These are phyloP conservation scores for Persicaria maculosa DNA, from an alignment of 148 eudicot species.

Conservation along the genomic window DNA sequence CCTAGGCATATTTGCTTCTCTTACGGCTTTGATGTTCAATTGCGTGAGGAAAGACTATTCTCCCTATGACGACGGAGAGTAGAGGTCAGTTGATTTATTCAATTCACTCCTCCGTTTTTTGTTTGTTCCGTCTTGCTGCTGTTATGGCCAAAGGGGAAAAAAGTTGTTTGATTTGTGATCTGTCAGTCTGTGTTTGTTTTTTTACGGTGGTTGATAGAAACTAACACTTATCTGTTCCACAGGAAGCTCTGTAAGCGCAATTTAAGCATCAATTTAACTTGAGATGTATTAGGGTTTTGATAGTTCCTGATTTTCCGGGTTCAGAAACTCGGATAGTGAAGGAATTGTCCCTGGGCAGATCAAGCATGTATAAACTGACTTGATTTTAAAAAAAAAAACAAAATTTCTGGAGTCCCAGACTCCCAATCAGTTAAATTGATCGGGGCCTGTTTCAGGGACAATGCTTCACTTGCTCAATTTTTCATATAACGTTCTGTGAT, in stretches of 20 bases:
- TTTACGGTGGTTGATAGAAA: not conserved
- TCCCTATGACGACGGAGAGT: too few relatives aligned
- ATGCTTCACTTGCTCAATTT: not conserved
- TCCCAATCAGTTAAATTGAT: not conserved
- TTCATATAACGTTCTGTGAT: not conserved
- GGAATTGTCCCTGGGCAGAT: too few relatives aligned
- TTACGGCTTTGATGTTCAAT: too few relatives aligned
- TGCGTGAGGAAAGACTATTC: too few relatives aligned
- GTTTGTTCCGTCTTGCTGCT: not conserved
- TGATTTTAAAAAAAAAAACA: not conserved
- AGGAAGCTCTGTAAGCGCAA: not conserved
- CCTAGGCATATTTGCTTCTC: too few relatives aligned
- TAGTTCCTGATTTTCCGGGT: too few relatives aligned
- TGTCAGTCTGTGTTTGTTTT: not conserved
- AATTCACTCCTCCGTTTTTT: too few relatives aligned
- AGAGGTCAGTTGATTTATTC: too few relatives aligned
- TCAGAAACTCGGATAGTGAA: too few relatives aligned
- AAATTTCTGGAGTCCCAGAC: not conserved
- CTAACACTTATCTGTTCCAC: not conserved
- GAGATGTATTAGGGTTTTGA: not conserved
- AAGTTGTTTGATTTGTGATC: not conserved
- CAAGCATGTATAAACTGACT: not conserved
- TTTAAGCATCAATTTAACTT: not conserved
- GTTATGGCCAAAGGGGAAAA: not conserved
- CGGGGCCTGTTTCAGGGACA: not conserved